Evolutionary conservation across 176 grass and related monocot genomes (phyloP).

Genomic region (Themeda triandra): DNA sequence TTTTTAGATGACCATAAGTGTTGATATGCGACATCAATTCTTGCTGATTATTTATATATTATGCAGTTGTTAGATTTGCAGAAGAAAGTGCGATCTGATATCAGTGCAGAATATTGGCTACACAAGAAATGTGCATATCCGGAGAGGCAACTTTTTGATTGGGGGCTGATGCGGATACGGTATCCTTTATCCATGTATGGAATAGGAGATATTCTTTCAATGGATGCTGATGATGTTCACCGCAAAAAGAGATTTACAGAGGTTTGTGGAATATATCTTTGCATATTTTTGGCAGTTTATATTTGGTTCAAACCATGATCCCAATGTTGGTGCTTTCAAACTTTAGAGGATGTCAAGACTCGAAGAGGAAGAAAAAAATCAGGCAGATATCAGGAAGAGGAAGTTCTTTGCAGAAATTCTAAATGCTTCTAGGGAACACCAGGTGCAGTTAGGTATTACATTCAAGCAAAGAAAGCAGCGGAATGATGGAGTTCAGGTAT

Average conservation of each 20-base stretch:
- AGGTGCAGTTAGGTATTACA: conserved; percentile 57
- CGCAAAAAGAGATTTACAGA: conserved; percentile 90
- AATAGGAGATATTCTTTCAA: conserved; percentile 72
- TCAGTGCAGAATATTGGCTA: conserved; percentile 82
- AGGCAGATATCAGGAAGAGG: conserved; percentile 78
- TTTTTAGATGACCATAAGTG: not conserved
- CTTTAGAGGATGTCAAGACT: conserved; percentile 84
- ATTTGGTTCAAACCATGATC: conserved; percentile 23
- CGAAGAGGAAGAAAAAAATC: conserved; percentile 95
- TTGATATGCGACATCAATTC: not conserved
- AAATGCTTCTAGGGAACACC: conserved; percentile 89
- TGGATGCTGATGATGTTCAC: conserved; percentile 74
- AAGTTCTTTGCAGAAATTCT: conserved; percentile 98
- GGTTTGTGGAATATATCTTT: conserved; percentile 49
- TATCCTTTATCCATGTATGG: conserved; percentile 92
- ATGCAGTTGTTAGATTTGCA: conserved; percentile 80
- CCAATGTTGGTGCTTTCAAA: conserved; percentile 10
- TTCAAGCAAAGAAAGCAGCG: conserved; percentile 91
- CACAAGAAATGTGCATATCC: conserved; percentile 81
- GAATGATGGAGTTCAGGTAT: conserved; percentile 94
- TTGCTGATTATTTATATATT: conserved; percentile 35
- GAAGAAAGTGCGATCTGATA: conserved; percentile 81
- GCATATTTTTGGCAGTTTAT: conserved; percentile 10
- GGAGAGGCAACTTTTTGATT: conserved; percentile 89
- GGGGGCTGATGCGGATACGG: conserved; percentile 90